These are phyloP conservation scores for Alternaria conjuncta DNA, from an alignment of 2,329 filamentous ascomycete genomes.

Conservation along the genomic window DNA sequence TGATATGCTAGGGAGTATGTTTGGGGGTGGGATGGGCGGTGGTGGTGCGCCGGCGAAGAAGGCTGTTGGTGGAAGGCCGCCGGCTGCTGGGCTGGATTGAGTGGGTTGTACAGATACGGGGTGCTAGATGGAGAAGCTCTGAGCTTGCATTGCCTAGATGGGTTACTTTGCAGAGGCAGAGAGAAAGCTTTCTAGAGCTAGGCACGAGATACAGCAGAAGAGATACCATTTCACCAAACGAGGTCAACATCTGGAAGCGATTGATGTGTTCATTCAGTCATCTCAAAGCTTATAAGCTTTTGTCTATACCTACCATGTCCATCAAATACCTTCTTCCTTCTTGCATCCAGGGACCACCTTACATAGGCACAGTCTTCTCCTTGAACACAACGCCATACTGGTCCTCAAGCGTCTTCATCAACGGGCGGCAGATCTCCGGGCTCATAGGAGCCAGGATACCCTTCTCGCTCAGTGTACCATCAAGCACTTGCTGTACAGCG, in stretches of 20 bases:
- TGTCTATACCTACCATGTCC: slow-evolving; percentile 5
- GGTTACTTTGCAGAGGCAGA: neutral
- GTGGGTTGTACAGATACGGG: neutral
- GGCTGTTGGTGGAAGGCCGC: slow-evolving; percentile 48
- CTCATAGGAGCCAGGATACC: slow-evolving; percentile 80
- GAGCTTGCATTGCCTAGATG: neutral
- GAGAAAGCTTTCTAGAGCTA: neutral
- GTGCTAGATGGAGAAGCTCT: neutral
- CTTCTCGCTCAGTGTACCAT: slow-evolving; percentile 74
- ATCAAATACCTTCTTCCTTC: neutral
- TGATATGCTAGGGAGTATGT: slow-evolving; percentile 97
- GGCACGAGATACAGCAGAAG: neutral
- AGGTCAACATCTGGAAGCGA: neutral
- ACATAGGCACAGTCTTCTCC: slow-evolving; percentile 64
- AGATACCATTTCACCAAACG: slow-evolving; percentile 7
- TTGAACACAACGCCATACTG: slow-evolving; percentile 76
- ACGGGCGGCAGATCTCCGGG: slow-evolving; percentile 71
- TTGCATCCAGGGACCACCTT: neutral
- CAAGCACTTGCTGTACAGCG: slow-evolving; percentile 77
- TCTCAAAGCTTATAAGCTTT: neutral
- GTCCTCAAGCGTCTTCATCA: slow-evolving; percentile 80
- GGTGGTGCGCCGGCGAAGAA: slow-evolving; percentile 54
- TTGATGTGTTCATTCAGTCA: slow-evolving; percentile 1
- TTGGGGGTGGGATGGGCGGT: slow-evolving; percentile 75
- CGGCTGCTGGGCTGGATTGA: slow-evolving; percentile 48